Evolutionary conservation across 2,329 filamentous ascomycete genomes (phyloP), one percentile per base, ranked within the genome.

Genomic region (Talaromyces sp.): DNA sequence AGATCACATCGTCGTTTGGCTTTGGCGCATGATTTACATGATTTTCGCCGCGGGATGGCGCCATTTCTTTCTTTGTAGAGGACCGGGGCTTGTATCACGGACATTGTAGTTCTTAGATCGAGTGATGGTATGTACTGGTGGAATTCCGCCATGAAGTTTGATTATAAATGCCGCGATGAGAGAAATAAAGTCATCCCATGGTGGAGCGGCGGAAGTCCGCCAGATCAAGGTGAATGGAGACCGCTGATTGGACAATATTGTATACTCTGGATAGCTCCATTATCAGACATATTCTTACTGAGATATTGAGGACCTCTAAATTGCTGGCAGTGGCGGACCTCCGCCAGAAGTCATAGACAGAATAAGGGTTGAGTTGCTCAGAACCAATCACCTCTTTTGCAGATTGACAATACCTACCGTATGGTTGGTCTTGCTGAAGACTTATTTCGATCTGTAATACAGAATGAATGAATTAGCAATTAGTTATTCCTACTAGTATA

Each of bases 1-100:
- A 80, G 76, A 62, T 82, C 80, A 66, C 83, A 85, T 50, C 79
- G 79, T 13, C 83, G 77, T 67, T 85, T 85, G 22, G 82, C 77
- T 63, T 77, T 79, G 50, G 78, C 82, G 70, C 83, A 85, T 25
- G 78, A 77, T 3, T 76, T 71, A 64, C 83, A 86, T 3, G 83
- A 81, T 69, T 83, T 85, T 48, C 81, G 79, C 25, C 68, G 66
- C 11, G 67, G 63, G 25, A 76, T 45, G 75, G 79, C 35, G 77
- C 78, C 67, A 79, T 79, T 25, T 62, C 69, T 55, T 72, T 73
- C 66, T 78, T 57, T 43, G 19, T 56, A 59, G 56, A 61, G 57
- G 37, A 36, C 53, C 5, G 45, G 52, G 6, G 19, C 25, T 35
- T 59, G 52, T 19, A 54, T 53, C 31, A 46, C 52, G 25, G 52